Evolutionary conservation across 2,329 filamentous ascomycete genomes (phyloP).

Genomic region (Penicillium sp.): DNA sequence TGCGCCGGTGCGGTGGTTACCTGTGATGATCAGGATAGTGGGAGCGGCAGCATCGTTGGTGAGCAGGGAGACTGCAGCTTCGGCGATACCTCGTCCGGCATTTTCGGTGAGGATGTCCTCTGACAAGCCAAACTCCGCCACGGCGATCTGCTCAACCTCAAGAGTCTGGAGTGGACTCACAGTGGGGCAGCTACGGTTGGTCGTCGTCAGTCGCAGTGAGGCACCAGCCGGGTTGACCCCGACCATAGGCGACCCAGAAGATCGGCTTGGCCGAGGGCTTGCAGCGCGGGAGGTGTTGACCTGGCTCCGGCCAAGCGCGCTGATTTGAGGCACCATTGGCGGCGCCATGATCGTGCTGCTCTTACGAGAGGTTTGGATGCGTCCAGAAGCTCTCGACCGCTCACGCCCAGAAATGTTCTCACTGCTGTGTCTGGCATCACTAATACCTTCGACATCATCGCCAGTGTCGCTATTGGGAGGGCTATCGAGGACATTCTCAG

Average conservation of each 20-base stretch:
- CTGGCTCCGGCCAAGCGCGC: slow-evolving; percentile 38
- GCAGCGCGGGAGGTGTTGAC: slow-evolving; percentile 41
- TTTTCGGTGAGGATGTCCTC: slow-evolving; percentile 93
- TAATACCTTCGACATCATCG: slow-evolving; percentile 54
- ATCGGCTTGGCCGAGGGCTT: slow-evolving; percentile 45
- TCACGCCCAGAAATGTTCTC: slow-evolving; percentile 50
- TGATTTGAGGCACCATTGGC: slow-evolving; percentile 39
- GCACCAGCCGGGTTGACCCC: slow-evolving; percentile 40
- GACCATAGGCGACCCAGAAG: slow-evolving; percentile 47
- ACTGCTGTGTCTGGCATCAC: slow-evolving; percentile 48
- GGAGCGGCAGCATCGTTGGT: slow-evolving; percentile 58
- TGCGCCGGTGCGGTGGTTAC: slow-evolving; percentile 90
- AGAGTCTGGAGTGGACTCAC: slow-evolving; percentile 79
- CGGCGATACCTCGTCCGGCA: slow-evolving; percentile 82
- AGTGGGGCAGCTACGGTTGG: slow-evolving; percentile 58
- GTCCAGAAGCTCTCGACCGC: slow-evolving; percentile 41
- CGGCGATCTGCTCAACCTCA: slow-evolving; percentile 87
- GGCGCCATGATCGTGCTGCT: slow-evolving; percentile 45
- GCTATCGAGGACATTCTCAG: slow-evolving; percentile 82
- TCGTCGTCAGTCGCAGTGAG: slow-evolving; percentile 56
- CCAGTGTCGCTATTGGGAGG: slow-evolving; percentile 74
- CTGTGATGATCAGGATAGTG: slow-evolving; percentile 77
- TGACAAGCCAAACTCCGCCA: slow-evolving; percentile 80
- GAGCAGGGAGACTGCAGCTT: slow-evolving; percentile 70
- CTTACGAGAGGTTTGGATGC: slow-evolving; percentile 44